Base-by-base conservation (phyloP, 2,329 filamentous ascomycete species). In the Hymenoscyphus repandus region DNA sequence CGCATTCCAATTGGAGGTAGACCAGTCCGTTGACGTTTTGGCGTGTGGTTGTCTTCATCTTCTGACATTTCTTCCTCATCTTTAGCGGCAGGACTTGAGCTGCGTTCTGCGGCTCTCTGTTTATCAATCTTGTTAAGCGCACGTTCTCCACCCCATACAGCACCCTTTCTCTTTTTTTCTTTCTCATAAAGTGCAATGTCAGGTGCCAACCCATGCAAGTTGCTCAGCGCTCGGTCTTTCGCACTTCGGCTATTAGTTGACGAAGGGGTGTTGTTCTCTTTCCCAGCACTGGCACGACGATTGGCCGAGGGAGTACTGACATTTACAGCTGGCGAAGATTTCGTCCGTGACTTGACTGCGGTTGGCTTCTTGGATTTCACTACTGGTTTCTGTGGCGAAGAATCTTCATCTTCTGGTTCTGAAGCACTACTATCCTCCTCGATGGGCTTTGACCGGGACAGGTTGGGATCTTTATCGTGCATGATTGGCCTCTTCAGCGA, bases 131-230 rank as follows among this genome's bases (percentile, higher is more conserved):
- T 68, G 49, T 83, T 78, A 2, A 80, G 76, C 1, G 82, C 82
- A 45, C 80, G 74, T 62, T 82, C 84, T 18, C 82, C 82, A 20
- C 82, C 82, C 75, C 80, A 85, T 0, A 76, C 73, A 42, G 52
- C 2, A 66, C 73, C 45, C 73, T 81, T 54, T 66, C 93, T 83
- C 72, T 95, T 96, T 73, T 81, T 90, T 70, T 99, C 93, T 66
- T 93, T 96, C 64, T 97, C 87, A 63, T 93, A 99, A 31, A 95
- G 73, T 2, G 85, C 86, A 63, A 97, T 90, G 64, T 99, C 93
- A 0, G 85, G 80, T 1, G 88, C 90, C 51, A 92, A 74, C 33
- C 81, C 79, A 48, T 93, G 88, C 6, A 97, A 72, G 57, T 81
- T 83, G 32, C 83, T 80, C n/a, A 86, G 72, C 11, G 93, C 93